phyloP scores from a whole-genome alignment of 257 asterid genomes.

The Parsonsia alboflavescens region DNA sequence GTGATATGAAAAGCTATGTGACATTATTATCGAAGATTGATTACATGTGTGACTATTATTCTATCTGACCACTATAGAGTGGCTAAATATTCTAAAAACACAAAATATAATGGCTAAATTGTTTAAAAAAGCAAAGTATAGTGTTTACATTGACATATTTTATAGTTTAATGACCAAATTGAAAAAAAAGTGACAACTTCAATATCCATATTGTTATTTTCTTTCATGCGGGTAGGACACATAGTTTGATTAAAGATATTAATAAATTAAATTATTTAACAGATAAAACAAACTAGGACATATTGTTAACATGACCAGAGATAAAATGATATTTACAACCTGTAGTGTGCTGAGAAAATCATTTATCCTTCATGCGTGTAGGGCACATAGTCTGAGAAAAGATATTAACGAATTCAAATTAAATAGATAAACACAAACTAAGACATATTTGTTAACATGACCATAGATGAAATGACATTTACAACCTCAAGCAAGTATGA shows the following conservation, averaged over 20 bases:
- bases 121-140: too few relatives aligned
- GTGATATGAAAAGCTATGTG: too few relatives aligned
- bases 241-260: neutral
- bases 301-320: neutral
- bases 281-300: neutral
- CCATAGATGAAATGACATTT: neutral
- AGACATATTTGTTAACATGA: slow-evolving; percentile 2
- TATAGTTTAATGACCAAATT: too few relatives aligned
- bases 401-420: neutral
- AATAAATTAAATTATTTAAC: neutral
- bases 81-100: too few relatives aligned
- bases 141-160: too few relatives aligned
- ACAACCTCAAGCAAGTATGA: neutral
- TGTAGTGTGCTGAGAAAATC: too few relatives aligned
- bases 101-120: too few relatives aligned
- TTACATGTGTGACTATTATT: too few relatives aligned
- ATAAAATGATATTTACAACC: neutral
- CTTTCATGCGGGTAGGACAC: neutral
- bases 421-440: neutral
- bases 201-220: too few relatives aligned
- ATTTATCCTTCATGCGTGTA: neutral
- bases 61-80: too few relatives aligned
- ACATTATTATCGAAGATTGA: too few relatives aligned
- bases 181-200: too few relatives aligned
- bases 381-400: neutral